A percentile compares a stretch with the other conserved stretches of the same genome.
phyloP scores from a whole-genome alignment of 495 filamentous ascomycete genomes.

The Annulohypoxylon stygium region DNA sequence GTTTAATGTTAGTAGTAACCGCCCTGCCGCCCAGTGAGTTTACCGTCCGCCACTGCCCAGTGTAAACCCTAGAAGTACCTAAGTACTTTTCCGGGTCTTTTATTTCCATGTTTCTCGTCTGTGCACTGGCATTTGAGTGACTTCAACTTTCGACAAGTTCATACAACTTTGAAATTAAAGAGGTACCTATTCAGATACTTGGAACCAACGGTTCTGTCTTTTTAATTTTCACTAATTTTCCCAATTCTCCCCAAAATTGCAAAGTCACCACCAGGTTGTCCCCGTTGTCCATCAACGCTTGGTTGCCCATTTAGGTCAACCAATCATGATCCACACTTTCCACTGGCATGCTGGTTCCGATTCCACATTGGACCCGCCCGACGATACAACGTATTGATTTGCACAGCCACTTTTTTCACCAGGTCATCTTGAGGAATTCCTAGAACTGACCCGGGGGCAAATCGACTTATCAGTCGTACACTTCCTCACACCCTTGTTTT shows the following conservation, averaged over 20 bases:
- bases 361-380: neutral
- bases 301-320: neutral
- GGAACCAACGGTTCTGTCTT: neutral
- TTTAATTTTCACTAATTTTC: constrained; percentile 1
- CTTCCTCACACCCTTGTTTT: constrained; percentile 5
- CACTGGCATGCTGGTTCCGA: neutral
- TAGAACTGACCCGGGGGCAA: neutral
- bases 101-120: neutral
- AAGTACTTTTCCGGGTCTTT: constrained; percentile 17
- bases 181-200: constrained; percentile 7
- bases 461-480: neutral
- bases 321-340: neutral
- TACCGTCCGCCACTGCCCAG: too few species aligned
- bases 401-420: constrained; percentile 5
- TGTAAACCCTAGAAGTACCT: too few species aligned
- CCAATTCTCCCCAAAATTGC: neutral
- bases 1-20: too few species aligned
- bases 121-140: too few species aligned
- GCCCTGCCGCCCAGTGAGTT: too few species aligned
- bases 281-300: neutral
- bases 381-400: neutral
- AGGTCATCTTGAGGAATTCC: neutral
- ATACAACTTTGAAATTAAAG: neutral
- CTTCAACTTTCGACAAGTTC: too few species aligned
- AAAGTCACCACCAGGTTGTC: neutral